Conservation (phyloP, 768 basidiomycete species). For the Leccinum obscurum region DNA sequence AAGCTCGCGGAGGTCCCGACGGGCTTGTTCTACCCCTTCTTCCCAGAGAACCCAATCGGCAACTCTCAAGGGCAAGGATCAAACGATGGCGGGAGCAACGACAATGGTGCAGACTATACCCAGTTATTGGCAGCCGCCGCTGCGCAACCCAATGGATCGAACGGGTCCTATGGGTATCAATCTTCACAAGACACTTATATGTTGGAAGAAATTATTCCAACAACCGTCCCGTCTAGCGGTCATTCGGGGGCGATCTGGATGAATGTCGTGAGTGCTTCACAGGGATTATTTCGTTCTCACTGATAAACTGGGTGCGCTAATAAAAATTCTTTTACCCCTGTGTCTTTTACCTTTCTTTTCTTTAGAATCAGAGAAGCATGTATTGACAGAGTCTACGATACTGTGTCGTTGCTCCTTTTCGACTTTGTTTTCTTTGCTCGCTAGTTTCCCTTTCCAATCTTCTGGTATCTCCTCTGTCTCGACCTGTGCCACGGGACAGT, state of each 20-base stretch:
- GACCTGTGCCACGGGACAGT: constrained; percentile 15
- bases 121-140: constrained; percentile 60
- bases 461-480: background rate
- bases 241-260: constrained; percentile 42
- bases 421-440: constrained; percentile 1
- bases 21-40: constrained; percentile 77
- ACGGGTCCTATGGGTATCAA: constrained; percentile 54
- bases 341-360: background rate
- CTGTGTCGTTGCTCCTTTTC: background rate
- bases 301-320: constrained; percentile 24
- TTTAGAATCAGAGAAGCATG: constrained; percentile 26
- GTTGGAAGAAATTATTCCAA: constrained; percentile 62
- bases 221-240: constrained; percentile 30
- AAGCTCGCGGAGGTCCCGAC: constrained; percentile 66
- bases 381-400: constrained; percentile 19
- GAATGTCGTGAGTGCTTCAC: constrained; percentile 42
- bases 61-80: constrained; percentile 19
- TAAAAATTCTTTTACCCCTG: background rate
- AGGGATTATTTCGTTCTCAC: constrained; percentile 31
- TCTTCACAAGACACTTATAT: constrained; percentile 63
- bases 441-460: constrained; percentile 5
- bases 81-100: constrained; percentile 20
- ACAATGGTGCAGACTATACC: constrained; percentile 43
- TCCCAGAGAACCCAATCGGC: constrained; percentile 49
- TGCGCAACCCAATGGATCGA: constrained; percentile 52